Conservation (phyloP, 768 basidiomycete genomes). For the Porphyrellus cyaneotinctus region DNA sequence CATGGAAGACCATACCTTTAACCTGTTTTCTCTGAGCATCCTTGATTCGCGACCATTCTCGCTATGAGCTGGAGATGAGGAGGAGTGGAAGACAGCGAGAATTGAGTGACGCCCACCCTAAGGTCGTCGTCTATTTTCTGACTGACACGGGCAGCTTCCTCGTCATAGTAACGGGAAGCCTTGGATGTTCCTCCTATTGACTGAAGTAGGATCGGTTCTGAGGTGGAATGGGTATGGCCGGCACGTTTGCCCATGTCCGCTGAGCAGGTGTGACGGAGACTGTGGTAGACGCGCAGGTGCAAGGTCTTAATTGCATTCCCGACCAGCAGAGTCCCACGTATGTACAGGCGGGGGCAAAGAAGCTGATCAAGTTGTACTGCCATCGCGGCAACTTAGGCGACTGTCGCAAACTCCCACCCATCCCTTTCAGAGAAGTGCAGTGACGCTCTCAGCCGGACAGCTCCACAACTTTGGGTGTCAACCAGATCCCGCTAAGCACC, state of each 20-base stretch:
- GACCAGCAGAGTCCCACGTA: slow-evolving; percentile 33
- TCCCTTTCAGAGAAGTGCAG: slow-evolving; percentile 1
- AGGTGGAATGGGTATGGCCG: slow-evolving; percentile 28
- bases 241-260: slow-evolving; percentile 27
- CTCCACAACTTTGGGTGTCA: not conserved
- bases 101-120: slow-evolving; percentile 35
- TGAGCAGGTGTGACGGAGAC: slow-evolving; percentile 4
- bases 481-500: not conserved
- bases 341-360: slow-evolving; percentile 35
- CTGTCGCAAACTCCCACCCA: slow-evolving; percentile 11
- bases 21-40: slow-evolving; percentile 46
- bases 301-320: slow-evolving; percentile 31
- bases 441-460: not conserved
- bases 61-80: slow-evolving; percentile 33
- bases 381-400: slow-evolving; percentile 26
- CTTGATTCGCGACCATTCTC: slow-evolving; percentile 44
- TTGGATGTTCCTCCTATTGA: slow-evolving; percentile 29
- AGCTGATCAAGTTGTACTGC: slow-evolving; percentile 29
- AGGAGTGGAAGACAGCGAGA: not conserved
- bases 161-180: slow-evolving; percentile 37
- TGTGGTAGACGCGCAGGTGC: slow-evolving; percentile 15
- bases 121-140: slow-evolving; percentile 55
- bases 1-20: slow-evolving; percentile 40
- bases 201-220: slow-evolving; percentile 31
- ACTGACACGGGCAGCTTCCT: slow-evolving; percentile 44